A percentile compares a stretch with the other conserved stretches of the same genome.
Conservation (phyloP, 2,329 filamentous ascomycete species). For the Fusarium sp. region DNA sequence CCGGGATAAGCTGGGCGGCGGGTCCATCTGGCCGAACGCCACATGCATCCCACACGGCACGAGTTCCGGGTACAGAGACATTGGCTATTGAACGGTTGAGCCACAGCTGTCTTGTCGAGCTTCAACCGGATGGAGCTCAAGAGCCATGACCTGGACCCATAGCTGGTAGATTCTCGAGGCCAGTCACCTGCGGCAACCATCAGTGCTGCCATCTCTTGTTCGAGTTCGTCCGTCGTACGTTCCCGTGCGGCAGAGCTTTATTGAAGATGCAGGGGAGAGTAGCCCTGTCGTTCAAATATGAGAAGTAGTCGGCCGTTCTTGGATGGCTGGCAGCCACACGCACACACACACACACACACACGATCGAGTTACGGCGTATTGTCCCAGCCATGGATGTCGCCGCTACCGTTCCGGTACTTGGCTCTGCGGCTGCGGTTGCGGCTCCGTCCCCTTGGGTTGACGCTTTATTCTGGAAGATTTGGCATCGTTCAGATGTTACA, state of each 20-base stretch:
- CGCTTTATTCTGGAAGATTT: slow-evolving; percentile 8
- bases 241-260: slow-evolving; percentile 5
- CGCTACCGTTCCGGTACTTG: slow-evolving; percentile 21
- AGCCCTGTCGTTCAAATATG: slow-evolving; percentile 18
- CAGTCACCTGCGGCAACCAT: background rate
- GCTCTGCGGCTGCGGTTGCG: slow-evolving; percentile 26
- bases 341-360: slow-evolving; percentile 1
- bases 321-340: slow-evolving; percentile 29
- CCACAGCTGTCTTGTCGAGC: background rate
- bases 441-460: slow-evolving; percentile 28
- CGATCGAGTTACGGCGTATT: slow-evolving; percentile 24
- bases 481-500: background rate
- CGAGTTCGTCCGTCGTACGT: background rate
- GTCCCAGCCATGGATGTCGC: slow-evolving; percentile 20
- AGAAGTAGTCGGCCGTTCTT: slow-evolving; percentile 20
- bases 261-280: slow-evolving; percentile 17
- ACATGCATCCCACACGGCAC: slow-evolving; percentile 40
- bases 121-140: background rate
- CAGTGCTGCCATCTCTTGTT: background rate
- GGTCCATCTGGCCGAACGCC: slow-evolving; percentile 41
- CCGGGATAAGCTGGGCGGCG: slow-evolving; percentile 35
- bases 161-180: background rate
- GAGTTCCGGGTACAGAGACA: slow-evolving; percentile 31
- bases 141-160: background rate
- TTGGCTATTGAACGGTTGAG: slow-evolving; percentile 1